Evolutionary conservation across 805 yeast species (phyloP).

Genomic region (Kodamaea fukazawae): DNA sequence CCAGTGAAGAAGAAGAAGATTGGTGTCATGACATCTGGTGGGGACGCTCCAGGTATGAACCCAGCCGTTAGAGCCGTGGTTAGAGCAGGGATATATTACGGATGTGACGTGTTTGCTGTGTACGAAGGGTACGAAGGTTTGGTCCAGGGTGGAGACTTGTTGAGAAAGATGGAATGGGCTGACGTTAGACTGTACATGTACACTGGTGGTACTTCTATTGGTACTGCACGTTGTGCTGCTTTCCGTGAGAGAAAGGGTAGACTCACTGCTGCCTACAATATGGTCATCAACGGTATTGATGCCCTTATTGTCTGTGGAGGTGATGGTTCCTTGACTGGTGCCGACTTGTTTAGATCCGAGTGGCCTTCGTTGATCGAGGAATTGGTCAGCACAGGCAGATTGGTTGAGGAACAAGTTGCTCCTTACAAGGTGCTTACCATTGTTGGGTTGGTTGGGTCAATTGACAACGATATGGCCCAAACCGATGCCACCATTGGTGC

Average conservation of each 20-base stretch:
- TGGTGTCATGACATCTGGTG: constrained; percentile 80
- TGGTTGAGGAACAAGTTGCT: constrained; percentile 46
- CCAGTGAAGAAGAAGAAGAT: constrained; percentile 39
- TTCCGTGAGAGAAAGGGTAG: constrained; percentile 68
- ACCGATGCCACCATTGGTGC: constrained; percentile 84
- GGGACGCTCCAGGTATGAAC: constrained; percentile 82
- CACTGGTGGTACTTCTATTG: constrained; percentile 74
- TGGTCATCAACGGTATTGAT: constrained; percentile 70
- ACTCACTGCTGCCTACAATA: constrained; percentile 58
- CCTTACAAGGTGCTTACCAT: constrained; percentile 59
- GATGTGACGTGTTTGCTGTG: constrained; percentile 64
- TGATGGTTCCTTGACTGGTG: constrained; percentile 81
- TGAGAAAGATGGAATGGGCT: constrained; percentile 66
- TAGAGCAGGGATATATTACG: constrained; percentile 60
- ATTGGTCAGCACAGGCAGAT: constrained; percentile 43
- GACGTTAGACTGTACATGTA: constrained; percentile 71
- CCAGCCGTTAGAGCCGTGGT: constrained; percentile 74
- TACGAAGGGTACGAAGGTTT: constrained; percentile 76
- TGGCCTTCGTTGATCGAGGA: constrained; percentile 73
- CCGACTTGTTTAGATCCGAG: constrained; percentile 70
- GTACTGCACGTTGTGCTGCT: constrained; percentile 72
- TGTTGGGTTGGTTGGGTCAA: constrained; percentile 78
- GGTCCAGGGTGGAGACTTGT: constrained; percentile 60
- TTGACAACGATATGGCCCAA: constrained; percentile 82
- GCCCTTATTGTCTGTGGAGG: constrained; percentile 82